Base-by-base conservation (phyloP, 306 rosid genomes). In the Rubus idaeus region DNA sequence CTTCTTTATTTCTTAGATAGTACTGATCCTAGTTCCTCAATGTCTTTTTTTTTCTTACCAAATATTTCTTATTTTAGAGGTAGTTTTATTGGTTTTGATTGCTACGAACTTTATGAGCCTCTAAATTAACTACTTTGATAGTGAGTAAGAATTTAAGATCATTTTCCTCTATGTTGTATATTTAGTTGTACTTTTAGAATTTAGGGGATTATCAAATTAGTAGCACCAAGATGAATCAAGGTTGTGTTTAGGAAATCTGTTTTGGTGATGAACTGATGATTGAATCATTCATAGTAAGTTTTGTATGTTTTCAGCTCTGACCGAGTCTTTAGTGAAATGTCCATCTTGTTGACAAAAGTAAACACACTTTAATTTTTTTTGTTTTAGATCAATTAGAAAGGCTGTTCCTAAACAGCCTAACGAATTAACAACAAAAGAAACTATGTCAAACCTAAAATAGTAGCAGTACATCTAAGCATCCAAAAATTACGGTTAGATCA, bases 311-410 rank as follows among this genome's bases (percentile, higher is more conserved):
- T 9, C 61, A 45, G 71, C 68, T 30, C 57, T 70, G 16, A 60
- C 63, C 42, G 75, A 81, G 30, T 71, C 67, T 62, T 73, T 71
- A 57, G 71, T 51, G 52, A 78, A 65, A 37, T 62, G 79, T 64
- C 8, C 37, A 44, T 58, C n/a, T n/a, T n/a, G n/a, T n/a, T n/a
- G n/a, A n/a, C n/a, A n/a, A n/a, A n/a, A n/a, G n/a, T n/a, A n/a
- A n/a, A n/a, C n/a, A n/a, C n/a, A n/a, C n/a, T n/a, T n/a, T n/a
- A n/a, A n/a, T n/a, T n/a, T n/a, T n/a, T n/a, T n/a, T n/a, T n/a
- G n/a, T n/a, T n/a, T n/a, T n/a, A n/a, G n/a, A n/a, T n/a, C n/a
- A n/a, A n/a, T n/a, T n/a, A n/a, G n/a, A n/a, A n/a, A n/a, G n/a
- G n/a, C n/a, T n/a, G n/a, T n/a, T n/a, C n/a, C n/a, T n/a, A n/a